Conservation (phyloP, 2,329 filamentous ascomycete genomes). For the Penicillium olsonii region DNA sequence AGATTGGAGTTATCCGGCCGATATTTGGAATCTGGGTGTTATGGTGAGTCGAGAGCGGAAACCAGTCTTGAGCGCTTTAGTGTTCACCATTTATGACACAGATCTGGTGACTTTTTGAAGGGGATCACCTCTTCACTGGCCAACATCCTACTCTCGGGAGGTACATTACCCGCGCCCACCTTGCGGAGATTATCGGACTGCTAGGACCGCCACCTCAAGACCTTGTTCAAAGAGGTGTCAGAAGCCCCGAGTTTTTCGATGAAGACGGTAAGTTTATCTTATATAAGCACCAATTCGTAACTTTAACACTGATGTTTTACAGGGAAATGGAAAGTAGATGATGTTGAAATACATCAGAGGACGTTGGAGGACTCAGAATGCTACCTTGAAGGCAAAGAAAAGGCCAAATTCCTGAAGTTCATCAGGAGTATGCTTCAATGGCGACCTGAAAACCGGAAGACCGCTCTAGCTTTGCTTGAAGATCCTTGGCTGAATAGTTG, state of each 20-base stretch:
- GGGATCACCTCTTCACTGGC: conserved; percentile 16
- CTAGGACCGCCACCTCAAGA: conserved; percentile 5
- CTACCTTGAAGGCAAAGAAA: conserved; percentile 9
- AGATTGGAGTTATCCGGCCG: conserved; percentile 49
- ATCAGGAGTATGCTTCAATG: conserved; percentile 15
- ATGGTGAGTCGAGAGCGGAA: conserved; percentile 42
- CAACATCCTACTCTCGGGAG: not conserved
- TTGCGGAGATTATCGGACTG: conserved; percentile 7
- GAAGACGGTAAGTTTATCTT: conserved; percentile 4
- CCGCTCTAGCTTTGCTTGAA: conserved; percentile 9
- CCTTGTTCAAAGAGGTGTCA: not conserved
- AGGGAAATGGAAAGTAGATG: conserved; percentile 4
- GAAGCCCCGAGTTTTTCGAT: conserved; percentile 7
- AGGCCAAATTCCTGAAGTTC: conserved; percentile 15
- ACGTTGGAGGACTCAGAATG: conserved; percentile 1
- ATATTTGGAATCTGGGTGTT: conserved; percentile 55
- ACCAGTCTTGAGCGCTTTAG: not conserved
- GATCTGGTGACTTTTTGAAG: conserved; percentile 54
- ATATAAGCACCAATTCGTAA: not conserved
- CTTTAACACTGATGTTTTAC: not conserved
- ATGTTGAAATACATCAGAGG: not conserved
- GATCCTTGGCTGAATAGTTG: conserved; percentile 15
- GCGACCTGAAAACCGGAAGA: conserved; percentile 17
- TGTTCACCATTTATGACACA: conserved; percentile 18
- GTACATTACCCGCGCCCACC: conserved; percentile 9